phyloP scores from a whole-genome alignment of 2,329 filamentous ascomycete genomes.

The Aspergillus alliaceus region DNA sequence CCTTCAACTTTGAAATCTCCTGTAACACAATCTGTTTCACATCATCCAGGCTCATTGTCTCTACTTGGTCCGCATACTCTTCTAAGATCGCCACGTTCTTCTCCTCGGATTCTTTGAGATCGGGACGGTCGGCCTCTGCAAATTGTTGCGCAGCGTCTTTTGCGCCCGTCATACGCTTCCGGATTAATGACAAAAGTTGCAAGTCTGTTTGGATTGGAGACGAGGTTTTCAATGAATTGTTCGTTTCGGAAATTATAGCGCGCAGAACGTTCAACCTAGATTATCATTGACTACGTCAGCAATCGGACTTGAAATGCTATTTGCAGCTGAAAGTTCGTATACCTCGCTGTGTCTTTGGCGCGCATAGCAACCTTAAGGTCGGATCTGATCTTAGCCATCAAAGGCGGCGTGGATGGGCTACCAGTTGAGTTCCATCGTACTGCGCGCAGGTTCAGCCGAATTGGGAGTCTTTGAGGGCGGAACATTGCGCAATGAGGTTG shows the following conservation, averaged over 20 bases:
- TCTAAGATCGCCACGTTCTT: slow-evolving; percentile 45
- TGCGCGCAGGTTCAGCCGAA: slow-evolving; percentile 27
- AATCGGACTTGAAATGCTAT: not conserved
- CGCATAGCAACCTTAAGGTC: slow-evolving; percentile 52
- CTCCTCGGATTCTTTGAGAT: slow-evolving; percentile 48
- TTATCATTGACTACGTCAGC: not conserved
- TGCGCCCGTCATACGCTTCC: slow-evolving; percentile 41
- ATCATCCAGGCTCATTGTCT: slow-evolving; percentile 43
- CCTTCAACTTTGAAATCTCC: slow-evolving; percentile 36
- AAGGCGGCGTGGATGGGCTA: slow-evolving; percentile 37
- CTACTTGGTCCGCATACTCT: slow-evolving; percentile 44
- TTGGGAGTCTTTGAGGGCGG: slow-evolving; percentile 27
- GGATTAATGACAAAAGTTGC: slow-evolving; percentile 47
- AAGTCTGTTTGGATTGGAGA: slow-evolving; percentile 48
- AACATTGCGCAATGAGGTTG: slow-evolving; percentile 29
- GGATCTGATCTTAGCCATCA: slow-evolving; percentile 45
- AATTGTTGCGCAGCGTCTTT: slow-evolving; percentile 45
- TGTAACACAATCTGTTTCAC: slow-evolving; percentile 37
- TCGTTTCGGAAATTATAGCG: slow-evolving; percentile 50
- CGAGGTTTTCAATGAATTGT: slow-evolving; percentile 49
- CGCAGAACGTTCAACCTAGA: slow-evolving; percentile 49
- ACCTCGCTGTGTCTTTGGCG: slow-evolving; percentile 50
- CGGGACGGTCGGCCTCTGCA: slow-evolving; percentile 39
- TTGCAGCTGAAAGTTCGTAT: not conserved
- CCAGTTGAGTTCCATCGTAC: slow-evolving; percentile 44